These are phyloP conservation scores for Pseudogymnoascus sp. DNA, from an alignment of 2,329 filamentous ascomycete species.

Conservation along the genomic window DNA sequence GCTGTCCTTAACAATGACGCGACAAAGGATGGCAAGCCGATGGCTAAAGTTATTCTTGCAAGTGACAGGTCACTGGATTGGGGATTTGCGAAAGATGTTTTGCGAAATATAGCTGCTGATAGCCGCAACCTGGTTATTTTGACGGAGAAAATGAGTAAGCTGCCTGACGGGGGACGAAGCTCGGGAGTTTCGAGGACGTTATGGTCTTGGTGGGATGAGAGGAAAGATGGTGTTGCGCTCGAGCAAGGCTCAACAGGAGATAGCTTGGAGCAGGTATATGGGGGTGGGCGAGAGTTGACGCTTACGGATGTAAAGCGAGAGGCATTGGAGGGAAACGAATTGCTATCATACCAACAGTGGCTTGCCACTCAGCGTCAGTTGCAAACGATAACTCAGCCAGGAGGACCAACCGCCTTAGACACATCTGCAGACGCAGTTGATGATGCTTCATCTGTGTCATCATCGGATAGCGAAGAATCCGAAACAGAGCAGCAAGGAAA, in stretches of 20 bases:
- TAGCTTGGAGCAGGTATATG: constrained; percentile 59
- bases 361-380: constrained; percentile 81
- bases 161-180: constrained; percentile 24
- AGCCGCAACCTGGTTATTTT: constrained; percentile 78
- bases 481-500: constrained; percentile 88
- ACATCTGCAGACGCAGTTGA: constrained; percentile 68
- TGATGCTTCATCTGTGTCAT: constrained; percentile 79
- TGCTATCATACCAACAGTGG: constrained; percentile 83
- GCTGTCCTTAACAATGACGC: constrained; percentile 50
- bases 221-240: constrained; percentile 54
- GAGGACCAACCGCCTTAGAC: constrained; percentile 62
- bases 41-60: constrained; percentile 74
- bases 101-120: constrained; percentile 69
- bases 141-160: constrained; percentile 61
- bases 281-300: constrained; percentile 55
- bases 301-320: constrained; percentile 56
- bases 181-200: constrained; percentile 59
- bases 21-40: constrained; percentile 36
- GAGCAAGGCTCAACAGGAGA: constrained; percentile 50
- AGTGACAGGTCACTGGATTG: constrained; percentile 88
- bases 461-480: constrained; percentile 79
- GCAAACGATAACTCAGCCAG: constrained; percentile 69
- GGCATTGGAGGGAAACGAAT: constrained; percentile 67
- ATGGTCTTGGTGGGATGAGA: constrained; percentile 73
- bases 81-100: constrained; percentile 82